Percentiles rank a stretch among this genome's conserved stretches.
phyloP scores from a whole-genome alignment of 441 rosid genomes.

The Erysimum cheiri region DNA sequence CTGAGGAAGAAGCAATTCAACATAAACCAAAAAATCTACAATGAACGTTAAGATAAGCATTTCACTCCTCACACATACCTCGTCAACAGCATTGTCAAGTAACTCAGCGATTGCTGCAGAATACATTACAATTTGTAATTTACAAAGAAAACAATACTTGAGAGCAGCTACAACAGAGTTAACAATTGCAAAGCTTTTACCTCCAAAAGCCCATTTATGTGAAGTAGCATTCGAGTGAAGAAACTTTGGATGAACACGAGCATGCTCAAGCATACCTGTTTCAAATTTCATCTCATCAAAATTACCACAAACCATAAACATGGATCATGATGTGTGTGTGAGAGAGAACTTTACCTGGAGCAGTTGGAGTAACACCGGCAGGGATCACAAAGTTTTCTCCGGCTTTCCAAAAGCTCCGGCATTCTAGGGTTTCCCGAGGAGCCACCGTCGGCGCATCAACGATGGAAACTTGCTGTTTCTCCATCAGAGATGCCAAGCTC shows the following conservation, averaged over 20 bases:
- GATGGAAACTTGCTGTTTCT: conserved; percentile 26
- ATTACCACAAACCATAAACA: conserved; percentile 11
- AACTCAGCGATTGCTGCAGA: conserved; percentile 94
- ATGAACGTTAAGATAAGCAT: conserved; percentile 19
- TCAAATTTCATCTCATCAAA: not conserved
- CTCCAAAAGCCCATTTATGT: conserved; percentile 99
- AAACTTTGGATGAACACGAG: conserved; percentile 89
- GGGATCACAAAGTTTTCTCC: conserved; percentile 53
- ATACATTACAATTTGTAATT: not conserved
- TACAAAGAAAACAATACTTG: not conserved
- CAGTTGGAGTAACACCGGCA: conserved; percentile 34
- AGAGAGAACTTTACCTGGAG: conserved; percentile 53
- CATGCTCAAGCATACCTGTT: conserved; percentile 72
- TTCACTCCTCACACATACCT: conserved; percentile 50
- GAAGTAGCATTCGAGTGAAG: conserved; percentile 98
- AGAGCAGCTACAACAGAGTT: not conserved
- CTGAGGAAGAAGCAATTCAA: conserved; percentile 52
- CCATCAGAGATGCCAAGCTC: conserved; percentile 23
- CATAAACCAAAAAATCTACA: not conserved
- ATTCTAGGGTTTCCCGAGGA: conserved; percentile 46
- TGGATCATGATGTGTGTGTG: not conserved
- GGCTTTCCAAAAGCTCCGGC: conserved; percentile 91
- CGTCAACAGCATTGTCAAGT: conserved; percentile 94
- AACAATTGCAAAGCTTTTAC: conserved; percentile 41
- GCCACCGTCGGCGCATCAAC: conserved; percentile 32